A percentile compares a stretch with the other conserved stretches of the same genome.
Conservation (phyloP, 768 basidiomycete species). For the Cubamyces sp. region DNA sequence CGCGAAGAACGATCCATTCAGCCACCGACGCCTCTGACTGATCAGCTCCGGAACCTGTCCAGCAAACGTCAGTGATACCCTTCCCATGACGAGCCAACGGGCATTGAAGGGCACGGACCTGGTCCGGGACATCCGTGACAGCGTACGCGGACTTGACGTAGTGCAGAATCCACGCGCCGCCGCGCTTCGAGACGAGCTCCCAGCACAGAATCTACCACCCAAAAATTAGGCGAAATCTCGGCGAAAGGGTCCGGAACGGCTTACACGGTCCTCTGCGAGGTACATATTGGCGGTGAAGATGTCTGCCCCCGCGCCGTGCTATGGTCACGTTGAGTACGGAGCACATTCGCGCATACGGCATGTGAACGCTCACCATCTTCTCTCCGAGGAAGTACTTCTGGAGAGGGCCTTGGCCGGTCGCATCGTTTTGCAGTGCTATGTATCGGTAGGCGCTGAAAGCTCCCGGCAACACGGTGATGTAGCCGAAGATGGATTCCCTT, state of each 20-base stretch:
- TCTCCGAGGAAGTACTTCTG: constrained; percentile 98
- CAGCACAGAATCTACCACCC: constrained; percentile 81
- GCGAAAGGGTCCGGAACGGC: constrained; percentile 27
- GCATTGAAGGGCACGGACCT: constrained; percentile 44
- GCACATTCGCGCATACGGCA: neutral
- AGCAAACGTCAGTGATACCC: neutral
- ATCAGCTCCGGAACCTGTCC: constrained; percentile 86
- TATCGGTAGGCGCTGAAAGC: constrained; percentile 93
- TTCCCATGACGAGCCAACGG: neutral
- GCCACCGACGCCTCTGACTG: constrained; percentile 93
- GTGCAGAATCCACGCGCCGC: constrained; percentile 89
- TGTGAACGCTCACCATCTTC: constrained; percentile 63
- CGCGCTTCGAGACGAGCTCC: constrained; percentile 96
- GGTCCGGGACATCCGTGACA: constrained; percentile 92
- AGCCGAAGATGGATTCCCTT: constrained; percentile 85
- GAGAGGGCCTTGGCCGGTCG: constrained; percentile 80
- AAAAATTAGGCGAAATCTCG: constrained; percentile 16
- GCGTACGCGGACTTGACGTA: constrained; percentile 96
- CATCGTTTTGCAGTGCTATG: constrained; percentile 89
- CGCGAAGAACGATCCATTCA: constrained; percentile 98
- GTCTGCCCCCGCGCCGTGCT: constrained; percentile 83
- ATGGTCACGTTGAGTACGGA: constrained; percentile 2
- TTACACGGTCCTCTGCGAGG: constrained; percentile 83
- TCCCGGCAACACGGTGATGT: constrained; percentile 92
- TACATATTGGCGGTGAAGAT: constrained; percentile 98